phyloP scores from a whole-genome alignment of 2,329 filamentous ascomycete species.

The Thelonectria rubi region DNA sequence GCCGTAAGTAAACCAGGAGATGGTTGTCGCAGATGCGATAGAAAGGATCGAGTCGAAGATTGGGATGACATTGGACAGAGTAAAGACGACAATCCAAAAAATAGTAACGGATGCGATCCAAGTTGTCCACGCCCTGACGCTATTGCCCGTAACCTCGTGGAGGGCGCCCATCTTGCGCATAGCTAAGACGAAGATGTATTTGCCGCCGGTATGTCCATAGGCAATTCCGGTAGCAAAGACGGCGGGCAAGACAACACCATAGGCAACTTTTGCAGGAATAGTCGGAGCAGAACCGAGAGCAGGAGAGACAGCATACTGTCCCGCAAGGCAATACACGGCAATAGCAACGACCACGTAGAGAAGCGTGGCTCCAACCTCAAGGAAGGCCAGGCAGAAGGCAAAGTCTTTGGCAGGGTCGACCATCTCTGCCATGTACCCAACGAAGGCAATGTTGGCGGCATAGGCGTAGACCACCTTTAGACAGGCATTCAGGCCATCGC shows the following conservation, averaged over 20 bases:
- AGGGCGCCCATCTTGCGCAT: conserved; percentile 45
- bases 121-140: conserved; percentile 45
- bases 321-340: conserved; percentile 45
- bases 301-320: conserved; percentile 46
- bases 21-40: conserved; percentile 47
- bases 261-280: conserved; percentile 46
- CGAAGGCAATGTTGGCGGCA: conserved; percentile 44
- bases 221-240: conserved; percentile 45
- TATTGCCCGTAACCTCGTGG: conserved; percentile 45
- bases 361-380: conserved; percentile 46
- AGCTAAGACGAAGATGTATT: conserved; percentile 46
- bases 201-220: conserved; percentile 46
- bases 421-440: conserved; percentile 48
- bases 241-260: conserved; percentile 45
- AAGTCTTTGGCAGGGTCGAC: conserved; percentile 46
- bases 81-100: conserved; percentile 46
- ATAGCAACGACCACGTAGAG: conserved; percentile 47
- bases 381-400: conserved; percentile 42
- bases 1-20: conserved; percentile 50
- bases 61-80: conserved; percentile 49
- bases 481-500: conserved; percentile 39
- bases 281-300: conserved; percentile 47
- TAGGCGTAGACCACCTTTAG: conserved; percentile 44
- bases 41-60: conserved; percentile 50
- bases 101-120: conserved; percentile 46